A percentile compares a stretch with the other conserved stretches of the same genome.
Conservation (phyloP, 306 rosid genomes). For the Trichosanthes truncata region DNA sequence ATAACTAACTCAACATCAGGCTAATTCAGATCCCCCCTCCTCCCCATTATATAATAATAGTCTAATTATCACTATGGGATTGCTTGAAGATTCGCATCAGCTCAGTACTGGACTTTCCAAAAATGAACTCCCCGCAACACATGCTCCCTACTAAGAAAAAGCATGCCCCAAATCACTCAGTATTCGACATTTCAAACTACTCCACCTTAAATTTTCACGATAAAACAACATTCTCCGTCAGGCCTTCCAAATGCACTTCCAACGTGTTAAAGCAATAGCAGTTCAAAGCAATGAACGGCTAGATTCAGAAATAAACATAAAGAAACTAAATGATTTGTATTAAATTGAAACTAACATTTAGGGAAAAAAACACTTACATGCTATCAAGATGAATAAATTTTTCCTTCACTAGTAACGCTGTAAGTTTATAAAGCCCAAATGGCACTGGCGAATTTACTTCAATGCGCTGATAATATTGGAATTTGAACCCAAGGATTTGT, state of each 20-base stretch:
- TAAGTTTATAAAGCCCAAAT: slow-evolving; percentile 78
- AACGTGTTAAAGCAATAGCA: background rate
- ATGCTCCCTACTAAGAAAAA: background rate
- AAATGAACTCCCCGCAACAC: background rate
- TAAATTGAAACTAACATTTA: background rate
- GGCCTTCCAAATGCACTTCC: background rate
- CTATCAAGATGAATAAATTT: slow-evolving; percentile 85
- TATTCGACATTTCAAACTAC: background rate
- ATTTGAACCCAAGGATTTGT: slow-evolving; percentile 93
- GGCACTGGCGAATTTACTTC: slow-evolving; percentile 79
- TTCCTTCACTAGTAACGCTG: slow-evolving; percentile 91
- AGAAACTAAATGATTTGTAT: background rate
- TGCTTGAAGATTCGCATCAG: background rate
- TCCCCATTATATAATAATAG: background rate
- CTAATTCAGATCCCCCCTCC: background rate
- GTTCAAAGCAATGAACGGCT: background rate
- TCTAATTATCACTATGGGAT: background rate
- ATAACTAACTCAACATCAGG: too few relatives aligned
- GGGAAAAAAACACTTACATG: slow-evolving; percentile 50
- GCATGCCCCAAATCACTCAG: background rate
- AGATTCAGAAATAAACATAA: background rate
- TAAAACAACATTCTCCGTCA: background rate
- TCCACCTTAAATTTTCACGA: background rate
- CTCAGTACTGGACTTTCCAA: background rate
- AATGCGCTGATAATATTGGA: slow-evolving; percentile 91